Percentiles rank a stretch among this genome's conserved stretches.
phyloP scores from a whole-genome alignment of 495 filamentous ascomycete species.

The Cercophora newfieldiana region DNA sequence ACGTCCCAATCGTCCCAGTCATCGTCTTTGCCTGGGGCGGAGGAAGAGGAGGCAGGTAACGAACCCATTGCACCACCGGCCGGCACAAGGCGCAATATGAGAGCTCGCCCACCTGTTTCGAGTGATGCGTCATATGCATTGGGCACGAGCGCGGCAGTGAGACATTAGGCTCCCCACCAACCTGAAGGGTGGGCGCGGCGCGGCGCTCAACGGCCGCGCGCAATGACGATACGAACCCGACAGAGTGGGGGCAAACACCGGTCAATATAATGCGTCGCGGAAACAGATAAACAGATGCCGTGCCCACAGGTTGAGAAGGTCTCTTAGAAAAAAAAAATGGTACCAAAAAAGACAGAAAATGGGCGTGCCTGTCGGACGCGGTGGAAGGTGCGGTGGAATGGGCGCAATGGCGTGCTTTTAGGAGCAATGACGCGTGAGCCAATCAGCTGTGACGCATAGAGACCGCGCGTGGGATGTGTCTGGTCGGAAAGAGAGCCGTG shows the following conservation, averaged over 20 bases:
- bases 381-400: not conserved
- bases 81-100: constrained; percentile 24
- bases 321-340: not conserved
- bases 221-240: not conserved
- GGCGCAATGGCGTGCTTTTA: constrained; percentile 17
- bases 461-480: not conserved
- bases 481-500: not conserved
- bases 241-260: not conserved
- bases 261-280: no score
- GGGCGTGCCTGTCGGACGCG: not conserved
- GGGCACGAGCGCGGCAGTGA: constrained; percentile 11
- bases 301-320: no score
- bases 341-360: not conserved
- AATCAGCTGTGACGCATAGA: not conserved
- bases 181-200: not conserved
- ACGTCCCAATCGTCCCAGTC: constrained; percentile 15
- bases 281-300: no score
- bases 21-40: not conserved
- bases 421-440: constrained; percentile 7
- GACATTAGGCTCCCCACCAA: not conserved
- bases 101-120: constrained; percentile 8
- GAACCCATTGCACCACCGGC: constrained; percentile 17
- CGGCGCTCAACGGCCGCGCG: not conserved
- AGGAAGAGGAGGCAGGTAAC: not conserved
- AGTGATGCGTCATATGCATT: constrained; percentile 21